A percentile compares a stretch with the other conserved stretches of the same genome.
These are phyloP conservation scores for Cystofilobasidium ferigula DNA, from an alignment of 768 basidiomycete genomes.

Conservation along the genomic window DNA sequence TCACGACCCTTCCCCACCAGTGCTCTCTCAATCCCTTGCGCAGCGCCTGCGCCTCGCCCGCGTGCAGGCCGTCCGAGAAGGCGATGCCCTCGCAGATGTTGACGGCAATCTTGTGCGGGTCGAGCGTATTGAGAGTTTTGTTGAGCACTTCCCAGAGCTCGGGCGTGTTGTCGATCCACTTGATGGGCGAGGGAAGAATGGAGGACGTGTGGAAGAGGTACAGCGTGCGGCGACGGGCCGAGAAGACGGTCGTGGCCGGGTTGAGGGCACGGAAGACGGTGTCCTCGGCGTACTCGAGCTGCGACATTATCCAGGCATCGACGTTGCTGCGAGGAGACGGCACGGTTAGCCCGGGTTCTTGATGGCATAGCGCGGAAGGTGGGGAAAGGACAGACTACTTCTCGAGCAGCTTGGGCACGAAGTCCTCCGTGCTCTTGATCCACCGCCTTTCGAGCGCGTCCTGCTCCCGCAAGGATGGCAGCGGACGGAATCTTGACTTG, in stretches of 20 bases:
- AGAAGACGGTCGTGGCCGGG: conserved; percentile 44
- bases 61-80: conserved; percentile 47
- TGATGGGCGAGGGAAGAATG: conserved; percentile 35
- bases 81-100: conserved; percentile 46
- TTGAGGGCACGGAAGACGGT: conserved; percentile 48
- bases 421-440: not conserved
- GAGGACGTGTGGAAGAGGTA: conserved; percentile 46
- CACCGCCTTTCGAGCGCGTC: conserved; percentile 9
- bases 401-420: conserved; percentile 6
- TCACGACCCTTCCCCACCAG: conserved; percentile 39
- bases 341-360: not conserved
- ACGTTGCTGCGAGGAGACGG: not conserved
- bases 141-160: conserved; percentile 44
- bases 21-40: conserved; percentile 39
- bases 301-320: conserved; percentile 30
- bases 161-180: conserved; percentile 45
- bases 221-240: conserved; percentile 45
- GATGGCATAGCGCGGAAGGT: not conserved
- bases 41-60: conserved; percentile 44
- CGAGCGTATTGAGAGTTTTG: conserved; percentile 34
- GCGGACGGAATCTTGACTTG: not conserved
- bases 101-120: conserved; percentile 44
- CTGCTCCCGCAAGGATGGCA: conserved; percentile 11
- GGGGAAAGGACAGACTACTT: conserved; percentile 20
- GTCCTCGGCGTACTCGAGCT: conserved; percentile 50